Base-by-base conservation (phyloP, 108 stramenopile genomes). In the Skeletonema costatum region DNA sequence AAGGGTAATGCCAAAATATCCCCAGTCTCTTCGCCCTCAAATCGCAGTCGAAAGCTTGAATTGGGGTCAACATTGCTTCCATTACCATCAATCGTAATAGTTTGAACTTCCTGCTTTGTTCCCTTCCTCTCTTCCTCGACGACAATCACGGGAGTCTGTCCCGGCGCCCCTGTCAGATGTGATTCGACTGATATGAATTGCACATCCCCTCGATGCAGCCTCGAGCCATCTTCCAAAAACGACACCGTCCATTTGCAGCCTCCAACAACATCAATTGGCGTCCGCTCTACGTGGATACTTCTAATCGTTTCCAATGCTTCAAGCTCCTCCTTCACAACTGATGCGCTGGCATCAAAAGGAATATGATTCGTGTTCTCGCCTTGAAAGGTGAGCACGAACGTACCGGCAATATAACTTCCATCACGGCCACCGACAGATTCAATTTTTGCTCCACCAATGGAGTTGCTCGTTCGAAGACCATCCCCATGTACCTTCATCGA, bases 171-270 rank as follows among this genome's bases (percentile, higher is more conserved):
- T 21, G 56, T 68, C 58, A 84, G 58, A 48, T 11, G 66, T 11
- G 86, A 85, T 19, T 75, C 64, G 9, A 88, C 73, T 8, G 38
- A 60, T 65, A 90, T 59, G 13, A 46, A 10, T 10, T 74, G 71
- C 62, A 90, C 76, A 63, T 90, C 85, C 25, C 89, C 89, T 36
- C 80, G 78, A 59, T 78, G 70, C 41, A 68, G 48, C 32, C 79
- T 50, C 2, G 60, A 39, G 33, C 64, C 76, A 39, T 88, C 87
- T 56, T 77, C 83, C 14, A 87, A 64, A 71, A 92, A 92, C 1
- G 82, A 66, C 46, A 87, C 81, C 10, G 85, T 87, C 94, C 90
- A 92, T 50, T 80, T 93, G 76, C 83, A 90, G 19, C 93, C 93
- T 12, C 82, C 79, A 44, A 82, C 75, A 46, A 68, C 74, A 38